Base-by-base conservation (phyloP, 2,329 filamentous ascomycete genomes). In the Ascochyta lentis region DNA sequence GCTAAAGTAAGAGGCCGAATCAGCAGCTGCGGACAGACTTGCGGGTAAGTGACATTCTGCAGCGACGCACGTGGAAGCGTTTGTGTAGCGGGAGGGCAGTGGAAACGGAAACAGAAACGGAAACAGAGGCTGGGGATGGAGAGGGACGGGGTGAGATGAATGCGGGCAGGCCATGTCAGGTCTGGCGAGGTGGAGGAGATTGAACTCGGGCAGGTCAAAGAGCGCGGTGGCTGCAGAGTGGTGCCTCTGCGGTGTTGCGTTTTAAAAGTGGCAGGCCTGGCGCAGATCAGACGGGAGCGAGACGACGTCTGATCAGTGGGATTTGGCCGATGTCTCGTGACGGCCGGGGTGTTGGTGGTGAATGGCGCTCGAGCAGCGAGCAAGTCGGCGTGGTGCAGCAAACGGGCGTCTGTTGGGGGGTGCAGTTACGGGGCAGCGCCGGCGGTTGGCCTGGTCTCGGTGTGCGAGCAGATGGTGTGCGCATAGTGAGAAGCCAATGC, bases 271-370 rank as follows among this genome's bases (percentile, higher is more conserved):
- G 54, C 49, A 57, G 54, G 49, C 27, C 45, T 53, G 49, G 49
- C 31, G 49, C 54, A 53, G 54, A 57, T 57, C 54, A 53, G 54
- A 57, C 53, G 49, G 54, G 54, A 57, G 49, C 54, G 49, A 57
- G 54, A 53, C 54, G 45, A 57, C 29, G 54, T 53, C 34, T 53
- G 54, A 49, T 45, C 44, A 35, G 49, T 57, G 49, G 45, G 40
- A 56, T 53, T 57, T 53, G 33, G 54, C 54, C 49, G 49, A 49
- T 53, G 54, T 57, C 54, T 57, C 49, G 54, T 57, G 54, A 57
- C 49, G n/a, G 45, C 49, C 26, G 41, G 54, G 54, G 44, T 53
- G 45, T 34, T 53, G 40, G 39, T 52, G 49, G 45, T 52, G 43
- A 47, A 44, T 24, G 40, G 49, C 48, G 45, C 49, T 49, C 44